Conservation (phyloP, 2,329 filamentous ascomycete genomes). For the Fusarium haematococcum region DNA sequence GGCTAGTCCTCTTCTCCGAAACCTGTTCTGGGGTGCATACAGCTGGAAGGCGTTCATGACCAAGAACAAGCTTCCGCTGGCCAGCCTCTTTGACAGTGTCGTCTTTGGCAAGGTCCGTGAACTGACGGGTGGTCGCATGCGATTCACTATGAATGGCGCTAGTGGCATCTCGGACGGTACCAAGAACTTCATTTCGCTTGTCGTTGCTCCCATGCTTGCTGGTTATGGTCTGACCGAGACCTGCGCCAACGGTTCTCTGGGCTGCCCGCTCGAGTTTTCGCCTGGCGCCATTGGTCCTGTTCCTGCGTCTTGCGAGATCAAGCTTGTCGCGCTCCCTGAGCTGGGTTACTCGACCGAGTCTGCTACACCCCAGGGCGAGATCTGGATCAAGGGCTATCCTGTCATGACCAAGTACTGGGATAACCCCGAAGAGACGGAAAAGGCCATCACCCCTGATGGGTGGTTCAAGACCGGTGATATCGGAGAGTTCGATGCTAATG, state of each 20-base stretch:
- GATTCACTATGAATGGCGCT: conserved; percentile 94
- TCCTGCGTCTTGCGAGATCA: conserved; percentile 83
- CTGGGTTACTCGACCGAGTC: conserved; percentile 84
- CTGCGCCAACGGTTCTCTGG: conserved; percentile 82
- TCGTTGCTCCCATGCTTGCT: conserved; percentile 92
- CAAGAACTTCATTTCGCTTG: conserved; percentile 89
- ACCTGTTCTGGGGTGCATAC: conserved; percentile 80
- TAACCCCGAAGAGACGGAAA: conserved; percentile 85
- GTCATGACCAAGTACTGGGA: conserved; percentile 85
- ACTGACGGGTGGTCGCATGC: conserved; percentile 87
- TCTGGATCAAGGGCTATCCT: conserved; percentile 84
- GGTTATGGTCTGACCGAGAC: conserved; percentile 98
- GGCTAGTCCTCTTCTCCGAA: conserved; percentile 75
- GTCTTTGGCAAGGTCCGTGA: conserved; percentile 95
- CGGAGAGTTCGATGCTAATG: conserved; percentile 84
- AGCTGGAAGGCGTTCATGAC: conserved; percentile 70
- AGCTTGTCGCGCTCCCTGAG: conserved; percentile 90
- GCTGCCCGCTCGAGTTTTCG: conserved; percentile 87
- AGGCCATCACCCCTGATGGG: conserved; percentile 82
- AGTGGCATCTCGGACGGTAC: conserved; percentile 91
- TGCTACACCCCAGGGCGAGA: conserved; percentile 88
- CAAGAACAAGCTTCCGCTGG: conserved; percentile 70
- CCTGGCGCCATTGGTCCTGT: conserved; percentile 81
- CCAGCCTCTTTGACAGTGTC: conserved; percentile 78
- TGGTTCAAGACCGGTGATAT: conserved; percentile 99